Evolutionary conservation across 2,329 filamentous ascomycete genomes (phyloP).

Genomic region (Thielaviopsis musarum): DNA sequence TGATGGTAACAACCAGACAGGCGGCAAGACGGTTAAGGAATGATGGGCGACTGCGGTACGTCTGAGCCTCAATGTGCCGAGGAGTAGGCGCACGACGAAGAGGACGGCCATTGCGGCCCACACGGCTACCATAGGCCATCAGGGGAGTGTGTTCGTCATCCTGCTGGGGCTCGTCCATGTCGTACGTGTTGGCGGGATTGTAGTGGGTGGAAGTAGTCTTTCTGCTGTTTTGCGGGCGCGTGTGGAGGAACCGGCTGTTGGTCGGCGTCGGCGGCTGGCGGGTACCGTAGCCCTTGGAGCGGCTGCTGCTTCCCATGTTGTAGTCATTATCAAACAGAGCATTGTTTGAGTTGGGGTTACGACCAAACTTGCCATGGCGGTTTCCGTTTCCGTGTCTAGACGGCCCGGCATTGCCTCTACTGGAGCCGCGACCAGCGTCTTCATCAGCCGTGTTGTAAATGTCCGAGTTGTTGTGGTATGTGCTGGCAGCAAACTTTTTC

Average conservation of each 20-base stretch:
- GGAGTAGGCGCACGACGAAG: conserved; percentile 33
- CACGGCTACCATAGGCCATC: conserved; percentile 31
- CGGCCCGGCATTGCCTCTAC: conserved; percentile 43
- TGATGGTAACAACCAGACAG: conserved; percentile 66
- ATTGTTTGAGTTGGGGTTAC: conserved; percentile 46
- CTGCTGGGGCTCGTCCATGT: conserved; percentile 64
- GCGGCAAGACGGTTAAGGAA: conserved; percentile 63
- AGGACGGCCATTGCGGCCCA: conserved; percentile 36
- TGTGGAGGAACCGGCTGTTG: conserved; percentile 42
- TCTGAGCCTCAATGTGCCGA: conserved; percentile 58
- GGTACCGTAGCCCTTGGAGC: conserved; percentile 39
- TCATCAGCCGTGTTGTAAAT: conserved; percentile 40
- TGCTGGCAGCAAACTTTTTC: conserved; percentile 89
- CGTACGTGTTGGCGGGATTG: conserved; percentile 49
- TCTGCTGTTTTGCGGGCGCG: conserved; percentile 20
- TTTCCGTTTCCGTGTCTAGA: conserved; percentile 29
- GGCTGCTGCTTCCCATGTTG: conserved; percentile 53
- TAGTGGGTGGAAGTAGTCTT: conserved; percentile 31
- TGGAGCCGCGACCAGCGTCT: conserved; percentile 47
- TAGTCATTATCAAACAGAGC: conserved; percentile 64
- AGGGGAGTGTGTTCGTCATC: conserved; percentile 83
- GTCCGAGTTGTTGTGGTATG: conserved; percentile 45
- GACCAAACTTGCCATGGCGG: conserved; percentile 57
- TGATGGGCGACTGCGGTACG: conserved; percentile 44
- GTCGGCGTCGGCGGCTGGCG: conserved; percentile 51